Percentiles rank a stretch among this genome's conserved stretches.
Conservation (phyloP, 192 early-diverging fungal genomes). For the Spizellomyces punctatus region DNA sequence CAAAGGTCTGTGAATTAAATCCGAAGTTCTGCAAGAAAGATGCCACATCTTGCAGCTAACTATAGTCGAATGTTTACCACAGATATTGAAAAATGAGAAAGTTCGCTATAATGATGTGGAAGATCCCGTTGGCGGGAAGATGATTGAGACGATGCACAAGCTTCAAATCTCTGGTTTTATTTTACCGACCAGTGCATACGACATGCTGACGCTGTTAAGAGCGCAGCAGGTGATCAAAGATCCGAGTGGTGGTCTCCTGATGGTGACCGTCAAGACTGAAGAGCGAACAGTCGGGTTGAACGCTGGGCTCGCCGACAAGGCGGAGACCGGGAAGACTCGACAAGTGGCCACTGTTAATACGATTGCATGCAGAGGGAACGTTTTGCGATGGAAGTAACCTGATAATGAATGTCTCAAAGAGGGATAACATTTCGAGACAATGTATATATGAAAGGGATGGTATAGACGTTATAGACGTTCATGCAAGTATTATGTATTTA, state of each 20-base stretch:
- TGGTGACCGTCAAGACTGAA: slow-evolving; percentile 1
- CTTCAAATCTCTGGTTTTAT: slow-evolving; percentile 23
- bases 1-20: slow-evolving; percentile 4
- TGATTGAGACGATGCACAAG: slow-evolving; percentile 14
- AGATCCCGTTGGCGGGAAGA: background rate
- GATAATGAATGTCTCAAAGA: background rate
- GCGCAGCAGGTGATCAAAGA: background rate
- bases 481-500: too few relatives aligned
- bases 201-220: background rate
- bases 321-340: background rate
- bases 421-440: background rate
- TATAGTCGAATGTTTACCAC: background rate
- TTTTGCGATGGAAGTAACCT: background rate
- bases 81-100: slow-evolving; percentile 23
- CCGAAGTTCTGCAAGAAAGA: background rate
- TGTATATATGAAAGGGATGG: background rate
- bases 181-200: slow-evolving; percentile 10
- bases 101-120: slow-evolving; percentile 22
- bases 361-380: background rate
- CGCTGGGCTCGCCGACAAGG: background rate
- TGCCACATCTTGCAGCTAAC: background rate
- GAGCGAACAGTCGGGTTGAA: slow-evolving; percentile 22
- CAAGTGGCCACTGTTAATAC: background rate
- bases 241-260: slow-evolving; percentile 1
- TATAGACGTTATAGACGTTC: too few relatives aligned